Evolutionary conservation across 345 rosid genomes (phyloP).

Genomic region (Pistacia integerrima): DNA sequence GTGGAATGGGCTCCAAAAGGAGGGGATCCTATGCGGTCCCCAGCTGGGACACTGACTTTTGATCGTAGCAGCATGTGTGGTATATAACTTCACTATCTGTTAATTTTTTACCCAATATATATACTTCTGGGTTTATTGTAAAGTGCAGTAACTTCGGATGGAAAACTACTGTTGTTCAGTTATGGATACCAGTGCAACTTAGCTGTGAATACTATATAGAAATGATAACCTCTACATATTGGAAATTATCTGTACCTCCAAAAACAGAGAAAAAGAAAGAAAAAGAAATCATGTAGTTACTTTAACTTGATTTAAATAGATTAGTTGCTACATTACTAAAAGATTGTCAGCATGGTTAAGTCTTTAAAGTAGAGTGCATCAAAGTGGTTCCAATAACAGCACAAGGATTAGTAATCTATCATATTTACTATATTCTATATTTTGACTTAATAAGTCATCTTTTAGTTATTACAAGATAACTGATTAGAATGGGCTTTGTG

Average conservation of each 20-base stretch:
- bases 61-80: constrained; percentile 59
- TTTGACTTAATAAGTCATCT: neutral
- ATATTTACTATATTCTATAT: neutral
- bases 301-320: neutral
- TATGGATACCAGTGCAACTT: neutral
- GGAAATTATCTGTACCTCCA: neutral
- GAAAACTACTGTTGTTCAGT: neutral
- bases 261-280: neutral
- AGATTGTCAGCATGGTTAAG: neutral
- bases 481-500: neutral
- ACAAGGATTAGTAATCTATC: neutral
- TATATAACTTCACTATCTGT: constrained; percentile 22
- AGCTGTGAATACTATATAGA: neutral
- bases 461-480: neutral
- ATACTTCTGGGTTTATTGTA: neutral
- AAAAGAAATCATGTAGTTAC: neutral
- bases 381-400: neutral
- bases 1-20: constrained; percentile 68
- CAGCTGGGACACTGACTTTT: constrained; percentile 69
- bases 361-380: neutral
- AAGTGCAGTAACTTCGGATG: neutral
- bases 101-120: neutral
- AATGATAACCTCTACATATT: neutral
- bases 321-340: neutral
- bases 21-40: constrained; percentile 39